Evolutionary conservation across 148 eudicot genomes (phyloP).

Genomic region (Spergularia marina): DNA sequence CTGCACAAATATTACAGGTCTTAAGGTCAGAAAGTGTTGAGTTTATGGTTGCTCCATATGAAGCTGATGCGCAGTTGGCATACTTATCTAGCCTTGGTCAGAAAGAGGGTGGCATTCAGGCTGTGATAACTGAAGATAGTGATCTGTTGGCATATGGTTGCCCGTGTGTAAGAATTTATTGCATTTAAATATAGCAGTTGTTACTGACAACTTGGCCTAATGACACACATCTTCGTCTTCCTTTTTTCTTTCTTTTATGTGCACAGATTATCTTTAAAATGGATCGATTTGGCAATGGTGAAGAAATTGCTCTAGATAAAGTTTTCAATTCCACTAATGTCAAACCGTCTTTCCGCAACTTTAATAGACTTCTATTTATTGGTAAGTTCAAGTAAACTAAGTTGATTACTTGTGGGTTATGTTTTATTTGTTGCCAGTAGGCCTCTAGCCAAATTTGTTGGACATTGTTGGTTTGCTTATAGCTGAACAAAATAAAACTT

Average conservation of each 20-base stretch:
- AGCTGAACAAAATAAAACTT: not conserved
- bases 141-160: slow-evolving; percentile 82
- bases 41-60: slow-evolving; percentile 80
- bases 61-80: slow-evolving; percentile 92
- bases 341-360: slow-evolving; percentile 59
- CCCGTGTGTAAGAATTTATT: slow-evolving; percentile 58
- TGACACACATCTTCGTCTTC: not conserved
- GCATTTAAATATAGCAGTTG: slow-evolving; percentile 2
- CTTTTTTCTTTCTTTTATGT: slow-evolving; percentile 10
- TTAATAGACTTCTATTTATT: slow-evolving; percentile 49
- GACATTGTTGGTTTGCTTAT: not conserved
- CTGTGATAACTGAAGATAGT: slow-evolving; percentile 82
- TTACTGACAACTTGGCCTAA: not conserved
- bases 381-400: slow-evolving; percentile 34
- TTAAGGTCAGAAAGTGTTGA: slow-evolving; percentile 64
- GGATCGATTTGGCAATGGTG: slow-evolving; percentile 75
- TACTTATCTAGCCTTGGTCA: slow-evolving; percentile 55
- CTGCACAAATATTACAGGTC: slow-evolving; percentile 34
- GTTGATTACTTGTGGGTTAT: not conserved
- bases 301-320: slow-evolving; percentile 60
- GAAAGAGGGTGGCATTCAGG: slow-evolving; percentile 58
- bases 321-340: slow-evolving; percentile 41
- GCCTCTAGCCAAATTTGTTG: not conserved
- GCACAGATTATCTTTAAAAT: slow-evolving; percentile 73
- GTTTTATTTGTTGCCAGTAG: not conserved